Percentiles rank a stretch among this genome's conserved stretches.
phyloP scores from a whole-genome alignment of 2,329 filamentous ascomycete species.

The Chaetoscypha palmicola region DNA sequence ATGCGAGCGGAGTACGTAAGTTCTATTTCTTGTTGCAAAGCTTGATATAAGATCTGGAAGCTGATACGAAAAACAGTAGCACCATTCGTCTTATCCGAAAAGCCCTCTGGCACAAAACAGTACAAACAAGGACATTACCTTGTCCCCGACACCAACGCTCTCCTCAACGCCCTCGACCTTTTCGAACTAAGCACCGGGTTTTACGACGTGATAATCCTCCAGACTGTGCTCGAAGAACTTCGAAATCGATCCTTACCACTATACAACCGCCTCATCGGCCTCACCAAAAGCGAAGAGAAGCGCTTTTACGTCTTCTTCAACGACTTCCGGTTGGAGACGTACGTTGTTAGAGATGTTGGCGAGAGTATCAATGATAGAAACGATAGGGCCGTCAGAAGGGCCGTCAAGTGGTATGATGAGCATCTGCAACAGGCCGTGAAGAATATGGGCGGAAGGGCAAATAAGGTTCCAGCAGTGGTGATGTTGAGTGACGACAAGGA shows the following conservation, averaged over 20 bases:
- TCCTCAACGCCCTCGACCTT: constrained; percentile 92
- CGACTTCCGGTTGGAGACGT: constrained; percentile 89
- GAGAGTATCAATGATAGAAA: constrained; percentile 97
- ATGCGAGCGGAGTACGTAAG: constrained; percentile 71
- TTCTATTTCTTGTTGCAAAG: constrained; percentile 6
- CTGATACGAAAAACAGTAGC: constrained; percentile 43
- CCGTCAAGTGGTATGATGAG: constrained; percentile 83
- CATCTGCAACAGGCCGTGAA: constrained; percentile 64
- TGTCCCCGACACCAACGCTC: constrained; percentile 90
- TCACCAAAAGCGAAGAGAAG: constrained; percentile 95
- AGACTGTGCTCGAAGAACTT: constrained; percentile 93
- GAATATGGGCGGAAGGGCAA: constrained; percentile 42
- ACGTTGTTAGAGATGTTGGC: constrained; percentile 64
- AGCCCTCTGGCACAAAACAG: constrained; percentile 72
- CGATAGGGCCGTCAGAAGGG: constrained; percentile 79
- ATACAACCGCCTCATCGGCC: constrained; percentile 83
- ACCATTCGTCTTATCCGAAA: constrained; percentile 83
- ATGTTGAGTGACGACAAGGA: constrained; percentile 93
- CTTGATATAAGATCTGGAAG: neutral
- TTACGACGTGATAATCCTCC: constrained; percentile 92
- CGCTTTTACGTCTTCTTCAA: constrained; percentile 99
- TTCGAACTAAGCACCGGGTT: constrained; percentile 90
- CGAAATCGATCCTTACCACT: constrained; percentile 88
- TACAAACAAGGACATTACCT: constrained; percentile 90
- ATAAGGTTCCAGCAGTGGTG: constrained; percentile 66